A percentile compares a stretch with the other conserved stretches of the same genome.
These are phyloP conservation scores for Rubia peregrina DNA, from an alignment of 305 asterid genomes.

Conservation along the genomic window DNA sequence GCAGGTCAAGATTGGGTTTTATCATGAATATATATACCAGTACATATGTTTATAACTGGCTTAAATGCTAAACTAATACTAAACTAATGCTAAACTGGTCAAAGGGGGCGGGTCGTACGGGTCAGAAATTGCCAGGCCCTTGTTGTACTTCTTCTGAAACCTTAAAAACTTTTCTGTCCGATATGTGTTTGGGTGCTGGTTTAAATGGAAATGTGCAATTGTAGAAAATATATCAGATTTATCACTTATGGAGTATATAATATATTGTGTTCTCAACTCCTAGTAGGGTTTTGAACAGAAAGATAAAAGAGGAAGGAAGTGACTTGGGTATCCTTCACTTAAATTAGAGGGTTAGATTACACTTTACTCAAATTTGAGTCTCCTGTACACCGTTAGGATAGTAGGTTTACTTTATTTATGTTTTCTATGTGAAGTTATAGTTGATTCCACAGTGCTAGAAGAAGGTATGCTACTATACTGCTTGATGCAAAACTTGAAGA, in stretches of 20 bases:
- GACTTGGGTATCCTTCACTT: conserved; percentile 1
- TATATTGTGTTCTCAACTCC: background rate
- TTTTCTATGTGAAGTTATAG: background rate
- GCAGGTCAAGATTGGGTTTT: no score
- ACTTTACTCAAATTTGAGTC: background rate
- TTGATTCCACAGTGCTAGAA: background rate
- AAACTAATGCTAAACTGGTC: no score
- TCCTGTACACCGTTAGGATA: background rate
- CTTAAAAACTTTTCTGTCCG: no score
- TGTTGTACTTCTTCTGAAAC: no score
- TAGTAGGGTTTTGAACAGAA: background rate
- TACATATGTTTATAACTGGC: no score
- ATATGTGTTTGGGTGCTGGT: no score
- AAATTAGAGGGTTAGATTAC: background rate
- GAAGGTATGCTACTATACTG: no score
- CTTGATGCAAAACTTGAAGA: background rate
- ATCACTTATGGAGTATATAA: background rate
- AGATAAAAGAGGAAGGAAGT: background rate
- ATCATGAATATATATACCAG: no score
- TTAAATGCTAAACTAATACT: no score
- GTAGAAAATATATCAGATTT: background rate
- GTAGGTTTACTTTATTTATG: background rate
- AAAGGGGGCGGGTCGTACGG: no score
- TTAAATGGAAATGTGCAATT: no score
- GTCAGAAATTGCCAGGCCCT: no score